phyloP scores from a whole-genome alignment of 441 rosid species.

The Isatis lusitanica region DNA sequence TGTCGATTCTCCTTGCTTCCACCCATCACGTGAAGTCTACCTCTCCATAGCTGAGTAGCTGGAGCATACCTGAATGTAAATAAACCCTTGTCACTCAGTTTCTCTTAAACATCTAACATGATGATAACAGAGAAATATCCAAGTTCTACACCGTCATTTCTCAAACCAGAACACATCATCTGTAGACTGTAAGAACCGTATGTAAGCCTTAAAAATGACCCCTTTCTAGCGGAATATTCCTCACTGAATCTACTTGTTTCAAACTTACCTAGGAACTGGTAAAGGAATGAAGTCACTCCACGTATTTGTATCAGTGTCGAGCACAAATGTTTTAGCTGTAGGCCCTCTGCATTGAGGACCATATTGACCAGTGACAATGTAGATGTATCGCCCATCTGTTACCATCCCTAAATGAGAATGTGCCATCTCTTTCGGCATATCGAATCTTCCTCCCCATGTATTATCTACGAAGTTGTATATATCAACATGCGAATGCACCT shows the following conservation, averaged over 20 bases:
- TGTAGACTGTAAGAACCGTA: neutral
- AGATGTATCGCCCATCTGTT: conserved; percentile 79
- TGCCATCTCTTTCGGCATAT: conserved; percentile 91
- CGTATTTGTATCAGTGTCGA: conserved; percentile 68
- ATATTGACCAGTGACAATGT: conserved; percentile 72
- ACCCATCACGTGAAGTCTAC: conserved; percentile 96
- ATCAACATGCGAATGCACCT: conserved; percentile 80
- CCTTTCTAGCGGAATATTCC: neutral
- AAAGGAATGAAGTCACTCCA: conserved; percentile 68
- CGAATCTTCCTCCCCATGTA: conserved; percentile 81
- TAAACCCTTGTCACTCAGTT: conserved; percentile 8
- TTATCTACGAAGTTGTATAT: conserved; percentile 69
- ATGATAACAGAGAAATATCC: neutral
- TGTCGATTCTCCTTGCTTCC: conserved; percentile 90
- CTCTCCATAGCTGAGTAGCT: conserved; percentile 90
- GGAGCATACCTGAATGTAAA: conserved; percentile 73
- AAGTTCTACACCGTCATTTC: neutral
- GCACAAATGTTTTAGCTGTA: conserved; percentile 66
- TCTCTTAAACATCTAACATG: conserved; percentile 4
- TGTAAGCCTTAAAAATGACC: neutral
- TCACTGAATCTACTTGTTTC: neutral
- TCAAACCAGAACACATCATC: neutral
- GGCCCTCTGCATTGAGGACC: conserved; percentile 94
- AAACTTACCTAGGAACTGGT: conserved; percentile 73
- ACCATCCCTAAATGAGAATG: conserved; percentile 94